These are phyloP conservation scores for Withania somnifera DNA, from an alignment of 305 asterid genomes.

Conservation along the genomic window DNA sequence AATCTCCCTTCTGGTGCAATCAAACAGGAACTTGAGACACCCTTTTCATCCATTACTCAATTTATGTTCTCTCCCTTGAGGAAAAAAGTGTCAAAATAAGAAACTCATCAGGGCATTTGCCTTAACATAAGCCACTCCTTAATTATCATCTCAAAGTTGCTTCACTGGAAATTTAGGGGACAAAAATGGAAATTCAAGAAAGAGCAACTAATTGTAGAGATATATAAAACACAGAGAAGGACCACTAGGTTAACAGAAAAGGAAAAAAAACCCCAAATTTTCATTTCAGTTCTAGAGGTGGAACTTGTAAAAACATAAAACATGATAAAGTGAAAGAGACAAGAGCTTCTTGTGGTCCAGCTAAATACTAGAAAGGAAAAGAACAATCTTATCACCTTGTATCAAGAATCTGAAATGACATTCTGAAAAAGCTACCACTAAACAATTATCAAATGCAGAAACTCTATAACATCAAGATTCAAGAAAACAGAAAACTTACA, in stretches of 20 bases:
- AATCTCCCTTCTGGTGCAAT: constrained; percentile 22
- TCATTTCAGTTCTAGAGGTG: neutral
- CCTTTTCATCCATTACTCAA: constrained; percentile 51
- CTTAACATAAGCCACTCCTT: neutral
- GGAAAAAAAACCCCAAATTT: neutral
- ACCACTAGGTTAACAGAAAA: neutral
- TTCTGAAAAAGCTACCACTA: constrained; percentile 1
- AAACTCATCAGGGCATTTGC: neutral
- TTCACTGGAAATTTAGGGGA: neutral
- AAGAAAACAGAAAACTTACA: neutral
- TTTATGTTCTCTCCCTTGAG: neutral
- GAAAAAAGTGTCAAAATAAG: neutral
- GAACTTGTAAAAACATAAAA: neutral
- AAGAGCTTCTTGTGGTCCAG: neutral
- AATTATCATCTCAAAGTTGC: neutral
- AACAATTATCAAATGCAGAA: neutral
- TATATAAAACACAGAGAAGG: neutral
- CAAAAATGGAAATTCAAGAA: neutral
- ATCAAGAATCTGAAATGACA: constrained; percentile 1
- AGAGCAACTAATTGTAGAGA: neutral
- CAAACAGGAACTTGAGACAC: constrained; percentile 15
- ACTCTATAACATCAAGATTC: neutral
- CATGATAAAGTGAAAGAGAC: neutral
- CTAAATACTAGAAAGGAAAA: neutral
- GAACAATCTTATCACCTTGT: neutral